Evolutionary conservation across 169 alveolate genomes (phyloP).

Genomic region (Plasmodium ovale): DNA sequence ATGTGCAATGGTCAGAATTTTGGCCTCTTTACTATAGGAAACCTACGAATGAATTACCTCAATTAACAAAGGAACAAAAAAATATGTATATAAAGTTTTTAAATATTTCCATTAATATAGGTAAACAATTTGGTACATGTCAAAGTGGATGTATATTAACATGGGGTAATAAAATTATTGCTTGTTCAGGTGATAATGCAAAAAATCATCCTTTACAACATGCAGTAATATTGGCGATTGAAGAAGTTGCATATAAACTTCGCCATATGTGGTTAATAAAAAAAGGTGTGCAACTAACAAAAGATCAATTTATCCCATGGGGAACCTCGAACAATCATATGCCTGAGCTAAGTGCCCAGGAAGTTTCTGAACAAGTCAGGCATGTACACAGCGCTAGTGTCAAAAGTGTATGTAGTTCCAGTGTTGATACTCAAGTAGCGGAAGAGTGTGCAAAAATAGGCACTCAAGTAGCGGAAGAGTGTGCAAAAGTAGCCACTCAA

Average conservation of each 20-base stretch:
- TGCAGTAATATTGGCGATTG: slow-evolving; percentile 85
- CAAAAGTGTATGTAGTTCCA: not conserved
- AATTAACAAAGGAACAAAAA: slow-evolving; percentile 77
- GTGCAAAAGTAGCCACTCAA: not conserved
- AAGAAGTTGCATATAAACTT: slow-evolving; percentile 77
- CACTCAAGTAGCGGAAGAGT: slow-evolving; percentile 1
- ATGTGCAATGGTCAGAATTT: slow-evolving; percentile 79
- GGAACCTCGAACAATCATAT: not conserved
- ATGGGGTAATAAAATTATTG: slow-evolving; percentile 81
- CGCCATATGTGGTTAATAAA: slow-evolving; percentile 50
- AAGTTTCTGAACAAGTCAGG: not conserved
- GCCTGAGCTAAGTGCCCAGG: not conserved
- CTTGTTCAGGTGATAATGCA: slow-evolving; percentile 85
- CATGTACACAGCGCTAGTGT: not conserved
- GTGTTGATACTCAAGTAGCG: not conserved
- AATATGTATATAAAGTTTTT: slow-evolving; percentile 32
- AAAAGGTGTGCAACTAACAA: slow-evolving; percentile 29
- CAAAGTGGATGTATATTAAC: slow-evolving; percentile 87
- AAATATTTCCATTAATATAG: slow-evolving; percentile 38
- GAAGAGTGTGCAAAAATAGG: not conserved
- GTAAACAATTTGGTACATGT: slow-evolving; percentile 62
- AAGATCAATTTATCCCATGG: not conserved
- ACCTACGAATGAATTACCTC: slow-evolving; percentile 82
- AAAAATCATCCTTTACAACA: slow-evolving; percentile 84
- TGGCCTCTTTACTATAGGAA: slow-evolving; percentile 88